Base-by-base conservation (phyloP, 345 rosid genomes). In the Arabidopsis arenosa region DNA sequence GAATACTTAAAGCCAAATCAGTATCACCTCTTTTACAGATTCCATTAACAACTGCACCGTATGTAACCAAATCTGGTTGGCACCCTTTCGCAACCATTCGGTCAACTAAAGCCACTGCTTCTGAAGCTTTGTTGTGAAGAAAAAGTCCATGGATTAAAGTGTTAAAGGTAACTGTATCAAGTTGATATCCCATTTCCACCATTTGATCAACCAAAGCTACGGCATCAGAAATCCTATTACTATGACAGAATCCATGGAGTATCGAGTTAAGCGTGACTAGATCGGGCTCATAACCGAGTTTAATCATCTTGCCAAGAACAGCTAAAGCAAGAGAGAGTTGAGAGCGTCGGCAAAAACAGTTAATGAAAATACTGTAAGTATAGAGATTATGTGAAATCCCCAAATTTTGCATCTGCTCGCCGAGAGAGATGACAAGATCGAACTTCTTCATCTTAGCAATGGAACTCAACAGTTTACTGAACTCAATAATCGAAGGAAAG, bases 161-260 rank as follows among this genome's bases (percentile, higher is more conserved):
- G 0, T 0, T 45, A 1, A 45, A 45, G 14, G 49, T 39, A 0
- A 37, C 1, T 0, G 10, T 23, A n/a, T 54, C 0, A 0, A 30
- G 63, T 9, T 28, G 0, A 53, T 39, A 62, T 0, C 70, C 70
- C 59, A 18, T 11, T 7, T 35, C 33, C 36, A 17, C 75, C 66
- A 71, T 47, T 2, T 45, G 66, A 4, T 58, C 66, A 33, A 71
- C 14, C 35, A 71, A 1, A 57, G 14, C 5, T 12, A 58, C 52
- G 0, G 57, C 66, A 4, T 69, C 63, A 0, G n/a, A 17, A 1
- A 56, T 52, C 39, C 30, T 69, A 1, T 57, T 41, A 0, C 28
- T 1, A 6, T 14, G 52, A 9, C 74, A 56, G 2, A 0, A 43
- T 0, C 48, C 7, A 33, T 33, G 4, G 36, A 33, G 6, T 0